Base-by-base conservation (phyloP, 116 monocot species). In the Papilionanthe hybrid region DNA sequence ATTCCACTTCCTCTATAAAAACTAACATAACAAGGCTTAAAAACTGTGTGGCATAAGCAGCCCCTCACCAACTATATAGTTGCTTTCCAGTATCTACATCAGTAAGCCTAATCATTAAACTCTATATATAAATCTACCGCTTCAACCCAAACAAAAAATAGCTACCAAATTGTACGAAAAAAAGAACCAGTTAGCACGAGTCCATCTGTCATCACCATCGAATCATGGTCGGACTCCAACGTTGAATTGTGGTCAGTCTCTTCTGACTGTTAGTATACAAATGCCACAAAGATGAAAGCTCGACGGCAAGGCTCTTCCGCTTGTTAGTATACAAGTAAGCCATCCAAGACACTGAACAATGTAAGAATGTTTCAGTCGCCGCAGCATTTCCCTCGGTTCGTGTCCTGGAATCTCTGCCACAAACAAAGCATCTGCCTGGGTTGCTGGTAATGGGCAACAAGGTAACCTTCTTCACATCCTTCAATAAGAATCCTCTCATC, bases 371-470 rank as follows among this genome's bases (percentile, higher is more conserved):
- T 29, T 75, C 71, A 82, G 55, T 88, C 72, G 9, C 77, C 82
- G 72, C 99, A 99, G 68, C 99, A 99, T 20, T 5, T 81, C 4
- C 87, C 87, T 11, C 75, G 77, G 22, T 91, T 78, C 0, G 89
- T 91, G 45, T 86, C 83, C 83, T 85, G 87, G 74, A 99, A 85
- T 42, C 85, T 99, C 67, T 90, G 86, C 95, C 95, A 93, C 27
- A 99, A 83, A 83, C 99, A 99, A 13, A 94, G 73, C 91, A 99
- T 85, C 47, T 94, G 88, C 47, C 91, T 87, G 0, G 99, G 99
- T 19, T 80, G 79, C 77, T 99, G 99, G 79, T 99, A 99, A 83
- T 99, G 99, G 5, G 95, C 99, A 58, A 99, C 91, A 19, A 99
- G 83, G 81, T 94, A 99, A 0, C 83, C 95, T 27, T 75, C 42